phyloP scores from a whole-genome alignment of 495 filamentous ascomycete genomes.

The Pyrenopolyporus hunteri region DNA sequence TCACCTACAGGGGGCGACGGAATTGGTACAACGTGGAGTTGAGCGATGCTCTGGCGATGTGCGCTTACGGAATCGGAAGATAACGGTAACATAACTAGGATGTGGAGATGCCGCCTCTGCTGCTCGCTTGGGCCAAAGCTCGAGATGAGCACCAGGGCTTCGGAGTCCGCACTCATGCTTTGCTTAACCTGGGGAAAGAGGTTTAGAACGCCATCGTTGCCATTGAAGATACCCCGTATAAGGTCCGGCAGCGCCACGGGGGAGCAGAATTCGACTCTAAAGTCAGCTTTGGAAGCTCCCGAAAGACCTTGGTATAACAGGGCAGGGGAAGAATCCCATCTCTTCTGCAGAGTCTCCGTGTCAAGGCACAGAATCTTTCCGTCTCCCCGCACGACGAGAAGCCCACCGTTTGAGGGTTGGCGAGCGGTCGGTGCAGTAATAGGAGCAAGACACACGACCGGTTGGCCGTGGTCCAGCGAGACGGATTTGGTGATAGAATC shows the following conservation, averaged over 20 bases:
- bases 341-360: slow-evolving; percentile 49
- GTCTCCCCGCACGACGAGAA: slow-evolving; percentile 48
- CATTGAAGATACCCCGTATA: slow-evolving; percentile 52
- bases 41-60: slow-evolving; percentile 32
- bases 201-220: slow-evolving; percentile 45
- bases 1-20: background rate
- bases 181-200: slow-evolving; percentile 45
- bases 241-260: slow-evolving; percentile 47
- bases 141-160: slow-evolving; percentile 55
- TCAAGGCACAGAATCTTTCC: slow-evolving; percentile 49
- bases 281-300: slow-evolving; percentile 27
- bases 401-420: slow-evolving; percentile 20
- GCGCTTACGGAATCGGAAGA: slow-evolving; percentile 31
- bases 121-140: slow-evolving; percentile 16
- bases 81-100: slow-evolving; percentile 49
- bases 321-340: slow-evolving; percentile 46
- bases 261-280: slow-evolving; percentile 50
- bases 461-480: slow-evolving; percentile 26
- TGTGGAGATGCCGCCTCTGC: slow-evolving; percentile 49
- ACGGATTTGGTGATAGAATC: slow-evolving; percentile 38
- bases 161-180: slow-evolving; percentile 42
- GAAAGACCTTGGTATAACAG: slow-evolving; percentile 48
- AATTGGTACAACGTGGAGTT: slow-evolving; percentile 40
- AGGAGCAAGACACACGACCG: slow-evolving; percentile 35
- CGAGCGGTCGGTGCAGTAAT: background rate